Base-by-base conservation (phyloP, 306 rosid species). In the Dalbergia cochinchinensis region DNA sequence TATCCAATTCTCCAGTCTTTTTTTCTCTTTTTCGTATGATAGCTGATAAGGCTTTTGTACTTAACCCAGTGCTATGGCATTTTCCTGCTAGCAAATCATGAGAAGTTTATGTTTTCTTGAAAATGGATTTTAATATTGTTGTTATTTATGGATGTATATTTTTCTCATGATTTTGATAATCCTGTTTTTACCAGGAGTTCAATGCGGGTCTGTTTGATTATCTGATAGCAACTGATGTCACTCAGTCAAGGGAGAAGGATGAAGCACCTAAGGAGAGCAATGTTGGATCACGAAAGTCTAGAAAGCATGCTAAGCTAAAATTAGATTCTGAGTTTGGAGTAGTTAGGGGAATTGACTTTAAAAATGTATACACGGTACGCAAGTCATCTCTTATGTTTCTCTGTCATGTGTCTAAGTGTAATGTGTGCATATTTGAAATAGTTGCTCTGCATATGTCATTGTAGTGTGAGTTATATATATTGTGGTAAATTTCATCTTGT, bases 181-280 rank as follows among this genome's bases (percentile, higher is more conserved):
- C 55, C 71, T 79, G 85, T 59, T 67, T 71, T 87, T 64, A 67
- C 83, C 92, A 95, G 99, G 99, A 92, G 84, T 95, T 95, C 92
- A 95, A 93, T 81, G 99, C 98, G 7, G 98, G 99, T 73, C 96
- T 95, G 58, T 95, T 95, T 70, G 99, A 95, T 90, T 95, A 91
- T 85, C 85, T 95, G 62, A 91, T 93, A 87, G 99, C 98, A 54
- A 86, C 98, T 44, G 99, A 95, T 85, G 85, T 82, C 82, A 87
- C 90, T 75, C 90, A 93, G 83, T 73, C 91, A 67, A 91, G 88
- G 69, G 94, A 89, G 84, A 92, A 89, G 83, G 91, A 90, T 76
- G 92, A 86, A 80, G 79, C 80, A 75, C 71, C 70, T 53, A 86
- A 69, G 50, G 89, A 86, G 63, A 83, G 61, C 78, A 91, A 69